These are phyloP conservation scores for Scleromitrula shiraiana DNA, from an alignment of 2,329 filamentous ascomycete species.

Conservation along the genomic window DNA sequence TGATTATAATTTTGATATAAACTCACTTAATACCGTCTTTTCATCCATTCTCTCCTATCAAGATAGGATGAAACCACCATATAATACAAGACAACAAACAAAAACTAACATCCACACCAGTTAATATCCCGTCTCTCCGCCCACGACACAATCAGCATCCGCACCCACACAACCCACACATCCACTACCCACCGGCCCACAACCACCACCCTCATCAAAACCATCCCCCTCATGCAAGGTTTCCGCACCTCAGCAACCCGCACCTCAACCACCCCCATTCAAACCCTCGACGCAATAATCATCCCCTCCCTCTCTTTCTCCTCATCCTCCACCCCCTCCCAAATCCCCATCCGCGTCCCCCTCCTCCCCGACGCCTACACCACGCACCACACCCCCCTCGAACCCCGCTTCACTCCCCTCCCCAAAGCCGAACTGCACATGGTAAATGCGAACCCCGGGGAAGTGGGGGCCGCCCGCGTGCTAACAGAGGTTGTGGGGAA, in stretches of 20 bases:
- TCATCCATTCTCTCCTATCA: background rate
- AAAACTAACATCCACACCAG: slow-evolving; percentile 13
- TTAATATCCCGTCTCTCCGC: slow-evolving; percentile 23
- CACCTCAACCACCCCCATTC: slow-evolving; percentile 28
- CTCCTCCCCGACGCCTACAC: slow-evolving; percentile 48
- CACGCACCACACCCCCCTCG: slow-evolving; percentile 12
- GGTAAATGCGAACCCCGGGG: slow-evolving; percentile 48
- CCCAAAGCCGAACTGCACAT: slow-evolving; percentile 42
- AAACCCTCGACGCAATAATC: slow-evolving; percentile 39
- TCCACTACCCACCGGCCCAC: slow-evolving; percentile 27
- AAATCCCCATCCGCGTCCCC: slow-evolving; percentile 40
- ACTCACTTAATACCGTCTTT: too few relatives aligned
- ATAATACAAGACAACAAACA: background rate
- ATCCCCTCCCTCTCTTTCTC: slow-evolving; percentile 43
- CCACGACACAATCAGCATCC: slow-evolving; percentile 18
- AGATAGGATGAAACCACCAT: background rate
- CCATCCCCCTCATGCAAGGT: slow-evolving; percentile 55
- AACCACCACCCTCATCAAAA: slow-evolving; percentile 34
- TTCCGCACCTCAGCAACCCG: slow-evolving; percentile 43
- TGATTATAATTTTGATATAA: too few relatives aligned
- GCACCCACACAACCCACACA: slow-evolving; percentile 25
- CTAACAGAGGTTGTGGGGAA: slow-evolving; percentile 51
- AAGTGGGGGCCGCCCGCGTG: slow-evolving; percentile 39
- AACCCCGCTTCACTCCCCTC: slow-evolving; percentile 36
- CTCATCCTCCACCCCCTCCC: slow-evolving; percentile 44